Evolutionary conservation across 768 basidiomycete genomes (phyloP).

Genomic region (Suillus subaureus): DNA sequence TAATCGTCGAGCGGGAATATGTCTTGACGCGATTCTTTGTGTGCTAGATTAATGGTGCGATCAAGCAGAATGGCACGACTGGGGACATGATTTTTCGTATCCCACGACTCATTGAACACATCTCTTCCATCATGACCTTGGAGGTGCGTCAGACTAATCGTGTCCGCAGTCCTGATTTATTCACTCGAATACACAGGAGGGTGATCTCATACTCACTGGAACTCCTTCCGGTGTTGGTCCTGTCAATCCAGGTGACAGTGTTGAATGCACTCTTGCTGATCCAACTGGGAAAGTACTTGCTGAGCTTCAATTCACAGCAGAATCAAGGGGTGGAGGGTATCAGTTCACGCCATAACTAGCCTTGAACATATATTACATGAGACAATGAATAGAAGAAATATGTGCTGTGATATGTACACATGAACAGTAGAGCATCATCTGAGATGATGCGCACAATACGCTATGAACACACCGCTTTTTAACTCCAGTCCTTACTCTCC

Average conservation of each 20-base stretch:
- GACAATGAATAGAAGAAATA: slow-evolving; percentile 1
- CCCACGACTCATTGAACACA: slow-evolving; percentile 83
- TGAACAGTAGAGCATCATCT: slow-evolving; percentile 6
- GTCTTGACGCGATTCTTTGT: neutral
- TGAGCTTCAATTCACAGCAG: slow-evolving; percentile 63
- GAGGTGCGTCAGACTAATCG: slow-evolving; percentile 54
- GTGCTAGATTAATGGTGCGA: slow-evolving; percentile 74
- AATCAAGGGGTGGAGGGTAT: slow-evolving; percentile 72
- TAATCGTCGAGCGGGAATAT: neutral
- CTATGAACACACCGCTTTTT: neutral
- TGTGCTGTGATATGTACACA: slow-evolving; percentile 5
- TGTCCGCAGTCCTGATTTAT: neutral
- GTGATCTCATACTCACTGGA: slow-evolving; percentile 88
- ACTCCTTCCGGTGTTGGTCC: slow-evolving; percentile 92
- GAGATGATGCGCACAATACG: neutral
- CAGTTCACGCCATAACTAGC: slow-evolving; percentile 41
- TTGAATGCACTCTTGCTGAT: slow-evolving; percentile 73
- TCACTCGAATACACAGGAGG: slow-evolving; percentile 56
- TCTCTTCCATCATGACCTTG: slow-evolving; percentile 96
- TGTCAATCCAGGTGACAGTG: slow-evolving; percentile 70
- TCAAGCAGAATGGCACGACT: slow-evolving; percentile 86
- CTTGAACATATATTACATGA: neutral
- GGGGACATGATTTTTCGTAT: slow-evolving; percentile 92
- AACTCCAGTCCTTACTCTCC: slow-evolving; percentile 17
- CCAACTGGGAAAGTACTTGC: slow-evolving; percentile 56